These are phyloP conservation scores for Poa pratensis DNA, from an alignment of 176 grass and related monocot genomes.

Conservation along the genomic window DNA sequence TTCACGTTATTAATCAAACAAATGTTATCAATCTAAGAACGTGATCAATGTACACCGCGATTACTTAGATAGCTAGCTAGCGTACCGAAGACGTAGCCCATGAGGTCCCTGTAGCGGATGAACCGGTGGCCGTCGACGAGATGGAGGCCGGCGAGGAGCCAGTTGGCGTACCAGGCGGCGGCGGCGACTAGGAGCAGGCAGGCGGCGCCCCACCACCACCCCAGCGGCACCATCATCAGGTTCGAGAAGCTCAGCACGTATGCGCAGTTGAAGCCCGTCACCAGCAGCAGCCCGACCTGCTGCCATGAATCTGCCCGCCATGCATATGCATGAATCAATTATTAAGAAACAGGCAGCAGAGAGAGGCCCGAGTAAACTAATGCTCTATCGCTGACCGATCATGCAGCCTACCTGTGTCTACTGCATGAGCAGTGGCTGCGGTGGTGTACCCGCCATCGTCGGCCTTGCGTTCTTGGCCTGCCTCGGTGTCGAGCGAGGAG, in stretches of 20 bases:
- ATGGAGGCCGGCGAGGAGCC: constrained; percentile 79
- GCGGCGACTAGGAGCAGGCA: constrained; percentile 59
- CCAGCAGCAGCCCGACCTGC: constrained; percentile 76
- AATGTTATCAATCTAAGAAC: neutral
- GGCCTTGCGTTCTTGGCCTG: constrained; percentile 34
- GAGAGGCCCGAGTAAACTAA: too few species aligned
- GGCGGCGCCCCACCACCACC: constrained; percentile 72
- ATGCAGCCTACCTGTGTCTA: constrained; percentile 56
- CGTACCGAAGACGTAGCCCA: constrained; percentile 79
- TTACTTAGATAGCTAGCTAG: neutral
- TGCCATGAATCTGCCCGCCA: constrained; percentile 65
- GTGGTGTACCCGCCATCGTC: constrained; percentile 38
- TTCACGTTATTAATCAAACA: neutral
- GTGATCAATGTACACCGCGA: neutral
- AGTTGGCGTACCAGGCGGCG: constrained; percentile 73
- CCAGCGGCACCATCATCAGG: constrained; percentile 77
- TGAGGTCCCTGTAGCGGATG: constrained; percentile 91
- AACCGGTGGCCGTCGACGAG: constrained; percentile 65
- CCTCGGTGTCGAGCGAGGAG: constrained; percentile 48
- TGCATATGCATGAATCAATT: too few species aligned
- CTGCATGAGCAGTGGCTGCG: constrained; percentile 60
- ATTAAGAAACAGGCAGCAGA: too few species aligned
- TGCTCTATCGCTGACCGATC: too few species aligned
- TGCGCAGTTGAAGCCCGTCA: constrained; percentile 87
- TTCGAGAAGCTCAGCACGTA: constrained; percentile 97